Evolutionary conservation across 2,329 filamentous ascomycete genomes (phyloP).

Genomic region (Apiospora rasikravindrae): DNA sequence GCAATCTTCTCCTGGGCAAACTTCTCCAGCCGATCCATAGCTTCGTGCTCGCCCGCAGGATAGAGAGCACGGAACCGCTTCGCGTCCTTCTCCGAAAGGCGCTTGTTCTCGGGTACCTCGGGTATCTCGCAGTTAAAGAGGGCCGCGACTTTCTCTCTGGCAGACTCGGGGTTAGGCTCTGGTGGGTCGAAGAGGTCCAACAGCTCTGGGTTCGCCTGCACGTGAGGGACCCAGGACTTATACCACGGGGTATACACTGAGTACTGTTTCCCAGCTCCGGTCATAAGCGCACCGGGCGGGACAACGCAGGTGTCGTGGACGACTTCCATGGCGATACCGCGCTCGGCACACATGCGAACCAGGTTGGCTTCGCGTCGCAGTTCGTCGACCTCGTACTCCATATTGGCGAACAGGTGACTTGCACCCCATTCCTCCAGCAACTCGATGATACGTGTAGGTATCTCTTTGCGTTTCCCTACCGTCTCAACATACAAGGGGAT

Average conservation of each 20-base stretch:
- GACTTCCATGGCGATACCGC: conserved; percentile 71
- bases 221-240: conserved; percentile 73
- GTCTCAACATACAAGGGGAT: conserved; percentile 82
- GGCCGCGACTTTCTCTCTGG: conserved; percentile 40
- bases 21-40: conserved; percentile 63
- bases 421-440: conserved; percentile 75
- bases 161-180: conserved; percentile 54
- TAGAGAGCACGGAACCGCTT: conserved; percentile 64
- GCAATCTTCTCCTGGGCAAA: conserved; percentile 71
- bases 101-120: conserved; percentile 66
- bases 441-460: conserved; percentile 66
- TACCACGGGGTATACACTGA: conserved; percentile 87
- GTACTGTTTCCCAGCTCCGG: conserved; percentile 76
- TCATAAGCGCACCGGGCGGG: conserved; percentile 70
- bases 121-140: conserved; percentile 67
- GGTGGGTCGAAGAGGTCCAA: conserved; percentile 67
- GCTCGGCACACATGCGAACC: conserved; percentile 63
- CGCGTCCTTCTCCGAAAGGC: conserved; percentile 62
- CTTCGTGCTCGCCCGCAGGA: conserved; percentile 79
- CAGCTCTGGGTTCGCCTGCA: conserved; percentile 72
- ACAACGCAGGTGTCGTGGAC: conserved; percentile 86
- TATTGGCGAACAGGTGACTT: conserved; percentile 78
- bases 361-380: conserved; percentile 76
- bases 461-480: conserved; percentile 65
- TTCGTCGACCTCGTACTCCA: conserved; percentile 93